Evolutionary conservation across 2,329 filamentous ascomycete genomes (phyloP).

Genomic region (Didymella arachidicola): DNA sequence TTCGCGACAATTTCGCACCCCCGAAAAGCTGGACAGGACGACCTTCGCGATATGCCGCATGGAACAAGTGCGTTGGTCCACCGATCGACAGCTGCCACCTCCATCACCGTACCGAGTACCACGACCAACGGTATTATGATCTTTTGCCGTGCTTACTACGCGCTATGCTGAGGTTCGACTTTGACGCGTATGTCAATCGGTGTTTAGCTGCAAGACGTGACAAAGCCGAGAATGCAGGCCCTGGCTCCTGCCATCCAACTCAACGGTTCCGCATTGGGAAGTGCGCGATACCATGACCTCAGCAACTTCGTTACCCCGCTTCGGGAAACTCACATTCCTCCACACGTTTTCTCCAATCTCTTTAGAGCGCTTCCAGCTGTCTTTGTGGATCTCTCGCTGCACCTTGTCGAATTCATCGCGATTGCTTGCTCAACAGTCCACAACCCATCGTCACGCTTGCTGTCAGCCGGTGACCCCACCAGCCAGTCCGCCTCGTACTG

Average conservation of each 20-base stretch:
- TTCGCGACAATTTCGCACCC: not conserved
- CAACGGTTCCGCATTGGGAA: constrained; percentile 13
- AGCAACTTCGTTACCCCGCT: constrained; percentile 10
- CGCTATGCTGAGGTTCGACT: not conserved
- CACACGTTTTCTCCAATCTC: not conserved
- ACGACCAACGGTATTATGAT: constrained; percentile 4
- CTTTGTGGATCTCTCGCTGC: constrained; percentile 5
- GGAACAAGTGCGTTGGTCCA: not conserved
- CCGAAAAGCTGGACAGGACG: not conserved
- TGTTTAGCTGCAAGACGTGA: not conserved
- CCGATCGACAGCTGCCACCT: not conserved
- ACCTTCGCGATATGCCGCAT: not conserved
- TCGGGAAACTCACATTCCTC: constrained; percentile 3
- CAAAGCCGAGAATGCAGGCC: not conserved
- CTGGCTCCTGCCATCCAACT: constrained; percentile 8
- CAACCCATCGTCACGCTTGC: constrained; percentile 7
- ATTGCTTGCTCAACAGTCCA: constrained; percentile 16
- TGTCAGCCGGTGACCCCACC: constrained; percentile 15
- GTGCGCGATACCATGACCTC: constrained; percentile 18
- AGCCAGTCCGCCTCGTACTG: constrained; percentile 3
- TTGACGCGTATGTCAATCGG: constrained; percentile 6
- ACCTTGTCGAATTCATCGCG: constrained; percentile 1
- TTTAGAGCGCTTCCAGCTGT: not conserved
- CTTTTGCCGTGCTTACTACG: constrained; percentile 7
- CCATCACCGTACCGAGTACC: not conserved